These are phyloP conservation scores for Sclerotinia spermophila DNA, from an alignment of 2,329 filamentous ascomycete species.

Conservation along the genomic window DNA sequence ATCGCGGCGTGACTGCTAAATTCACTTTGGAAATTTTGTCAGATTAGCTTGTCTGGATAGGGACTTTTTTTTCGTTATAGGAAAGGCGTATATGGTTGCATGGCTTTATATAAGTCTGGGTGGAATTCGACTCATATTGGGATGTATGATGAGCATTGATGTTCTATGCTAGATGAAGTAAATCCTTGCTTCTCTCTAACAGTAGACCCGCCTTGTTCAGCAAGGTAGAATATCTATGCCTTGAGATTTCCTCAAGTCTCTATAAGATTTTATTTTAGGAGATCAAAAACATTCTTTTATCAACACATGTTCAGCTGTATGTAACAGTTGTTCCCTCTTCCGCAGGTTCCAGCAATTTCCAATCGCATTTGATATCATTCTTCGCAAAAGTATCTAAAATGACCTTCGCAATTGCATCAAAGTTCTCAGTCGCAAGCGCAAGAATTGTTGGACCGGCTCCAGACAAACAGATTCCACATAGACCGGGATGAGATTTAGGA, in stretches of 20 bases:
- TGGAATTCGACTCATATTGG: not conserved
- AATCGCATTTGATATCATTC: conserved; percentile 73
- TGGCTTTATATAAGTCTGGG: conserved; percentile 1
- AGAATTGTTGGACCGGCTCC: conserved; percentile 94
- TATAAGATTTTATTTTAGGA: not conserved
- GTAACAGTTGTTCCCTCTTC: conserved; percentile 51
- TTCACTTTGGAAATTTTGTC: not conserved
- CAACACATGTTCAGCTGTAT: conserved; percentile 27
- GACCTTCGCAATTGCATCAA: conserved; percentile 76
- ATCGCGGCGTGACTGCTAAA: not conserved
- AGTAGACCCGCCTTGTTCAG: conserved; percentile 2
- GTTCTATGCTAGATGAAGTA: not conserved
- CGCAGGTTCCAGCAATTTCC: conserved; percentile 85
- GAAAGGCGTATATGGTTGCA: conserved; percentile 7
- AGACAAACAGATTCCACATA: conserved; percentile 91
- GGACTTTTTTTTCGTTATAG: not conserved
- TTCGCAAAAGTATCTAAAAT: conserved; percentile 72
- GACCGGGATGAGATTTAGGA: conserved; percentile 77
- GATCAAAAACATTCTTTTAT: not conserved
- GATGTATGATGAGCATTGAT: not conserved
- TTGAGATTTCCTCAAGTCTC: not conserved
- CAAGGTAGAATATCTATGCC: not conserved
- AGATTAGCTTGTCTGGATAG: conserved; percentile 6
- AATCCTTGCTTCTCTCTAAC: not conserved
- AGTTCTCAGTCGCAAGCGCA: conserved; percentile 85